A percentile compares a stretch with the other conserved stretches of the same genome.
phyloP scores from a whole-genome alignment of 2,329 filamentous ascomycete species.

The Lecanicillium sp. region DNA sequence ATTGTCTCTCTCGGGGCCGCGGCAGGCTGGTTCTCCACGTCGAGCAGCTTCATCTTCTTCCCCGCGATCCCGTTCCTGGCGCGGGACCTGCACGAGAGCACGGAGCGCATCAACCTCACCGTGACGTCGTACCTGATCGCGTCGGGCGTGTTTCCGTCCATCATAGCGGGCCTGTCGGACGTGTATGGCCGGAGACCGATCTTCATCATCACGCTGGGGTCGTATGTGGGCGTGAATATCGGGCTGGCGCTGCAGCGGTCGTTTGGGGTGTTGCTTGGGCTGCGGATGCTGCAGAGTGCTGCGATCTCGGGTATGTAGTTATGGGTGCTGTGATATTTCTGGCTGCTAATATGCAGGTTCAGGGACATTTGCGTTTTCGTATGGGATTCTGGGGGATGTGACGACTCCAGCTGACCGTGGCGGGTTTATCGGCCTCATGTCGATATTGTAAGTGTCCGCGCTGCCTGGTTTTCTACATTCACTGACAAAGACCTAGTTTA shows the following conservation, averaged over 20 bases:
- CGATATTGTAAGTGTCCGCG: neutral
- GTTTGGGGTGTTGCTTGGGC: slow-evolving; percentile 36
- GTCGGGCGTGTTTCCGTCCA: slow-evolving; percentile 28
- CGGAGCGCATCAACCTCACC: slow-evolving; percentile 27
- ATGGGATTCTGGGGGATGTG: slow-evolving; percentile 49
- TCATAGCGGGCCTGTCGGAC: slow-evolving; percentile 26
- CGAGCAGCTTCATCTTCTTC: slow-evolving; percentile 23
- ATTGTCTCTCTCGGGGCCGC: slow-evolving; percentile 17
- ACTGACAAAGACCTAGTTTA: neutral
- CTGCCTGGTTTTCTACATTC: neutral
- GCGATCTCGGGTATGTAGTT: slow-evolving; percentile 35
- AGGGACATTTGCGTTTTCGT: slow-evolving; percentile 45
- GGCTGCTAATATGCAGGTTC: slow-evolving; percentile 13
- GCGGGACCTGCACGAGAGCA: slow-evolving; percentile 17
- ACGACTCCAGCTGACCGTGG: slow-evolving; percentile 49
- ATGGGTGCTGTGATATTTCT: no score
- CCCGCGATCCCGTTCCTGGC: slow-evolving; percentile 20
- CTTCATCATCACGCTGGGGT: slow-evolving; percentile 37
- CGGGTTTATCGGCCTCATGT: slow-evolving; percentile 25
- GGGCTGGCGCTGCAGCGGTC: slow-evolving; percentile 35
- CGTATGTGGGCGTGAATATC: slow-evolving; percentile 38
- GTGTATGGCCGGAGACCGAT: slow-evolving; percentile 38
- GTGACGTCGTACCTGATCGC: slow-evolving; percentile 37
- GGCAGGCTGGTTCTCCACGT: slow-evolving; percentile 21
- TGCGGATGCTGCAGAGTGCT: slow-evolving; percentile 41